phyloP scores from a whole-genome alignment of 192 early-diverging fungal species.

The Neocallimastix lanati region DNA sequence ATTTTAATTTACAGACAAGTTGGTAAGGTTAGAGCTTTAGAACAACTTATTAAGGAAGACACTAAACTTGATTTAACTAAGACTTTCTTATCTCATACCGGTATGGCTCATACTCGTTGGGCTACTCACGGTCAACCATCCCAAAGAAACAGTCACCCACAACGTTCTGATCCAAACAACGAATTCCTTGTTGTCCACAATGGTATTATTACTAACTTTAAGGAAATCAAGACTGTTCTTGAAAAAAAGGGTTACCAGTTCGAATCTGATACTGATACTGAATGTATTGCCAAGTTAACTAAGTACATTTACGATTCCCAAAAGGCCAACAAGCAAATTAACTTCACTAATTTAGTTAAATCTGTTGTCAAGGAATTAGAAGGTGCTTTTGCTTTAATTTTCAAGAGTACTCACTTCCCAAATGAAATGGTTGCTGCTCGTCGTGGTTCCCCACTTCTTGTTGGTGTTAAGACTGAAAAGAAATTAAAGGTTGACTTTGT shows the following conservation, averaged over 20 bases:
- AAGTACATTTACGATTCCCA: constrained; percentile 96
- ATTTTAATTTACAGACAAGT: constrained; percentile 31
- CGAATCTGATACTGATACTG: constrained; percentile 94
- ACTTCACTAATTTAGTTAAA: constrained; percentile 84
- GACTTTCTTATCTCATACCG: constrained; percentile 61
- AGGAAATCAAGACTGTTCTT: constrained; percentile 84
- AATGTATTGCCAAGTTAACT: constrained; percentile 88
- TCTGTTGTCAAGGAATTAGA: constrained; percentile 94
- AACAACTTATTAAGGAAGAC: constrained; percentile 59
- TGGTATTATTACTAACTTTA: constrained; percentile 99
- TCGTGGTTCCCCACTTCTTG: constrained; percentile 89
- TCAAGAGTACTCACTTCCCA: constrained; percentile 89
- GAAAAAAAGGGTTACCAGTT: constrained; percentile 92
- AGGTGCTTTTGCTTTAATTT: constrained; percentile 90
- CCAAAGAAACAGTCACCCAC: constrained; percentile 87
- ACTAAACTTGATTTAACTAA: constrained; percentile 45
- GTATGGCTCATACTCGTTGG: constrained; percentile 98
- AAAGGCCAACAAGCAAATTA: constrained; percentile 45
- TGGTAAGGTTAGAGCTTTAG: constrained; percentile 81
- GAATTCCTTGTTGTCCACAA: constrained; percentile 97
- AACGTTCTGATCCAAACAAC: constrained; percentile 73
- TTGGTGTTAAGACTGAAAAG: constrained; percentile 93
- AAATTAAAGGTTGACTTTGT: constrained; percentile 98
- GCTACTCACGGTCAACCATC: constrained; percentile 95
- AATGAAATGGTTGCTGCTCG: constrained; percentile 86